Base-by-base conservation (phyloP, 2,329 filamentous ascomycete species). In the Didymella exigua region DNA sequence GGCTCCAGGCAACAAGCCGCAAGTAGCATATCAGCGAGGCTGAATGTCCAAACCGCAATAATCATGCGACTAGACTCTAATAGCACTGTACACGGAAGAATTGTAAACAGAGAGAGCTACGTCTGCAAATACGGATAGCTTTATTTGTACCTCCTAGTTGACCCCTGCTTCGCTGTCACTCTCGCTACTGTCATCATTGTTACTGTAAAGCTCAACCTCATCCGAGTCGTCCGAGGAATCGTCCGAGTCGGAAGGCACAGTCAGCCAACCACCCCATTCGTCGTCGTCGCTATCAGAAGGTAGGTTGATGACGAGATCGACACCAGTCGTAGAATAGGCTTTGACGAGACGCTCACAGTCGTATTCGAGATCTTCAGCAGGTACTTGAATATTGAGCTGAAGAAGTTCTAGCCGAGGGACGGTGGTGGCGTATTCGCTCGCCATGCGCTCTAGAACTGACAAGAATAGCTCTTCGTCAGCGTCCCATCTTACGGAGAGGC, bases 131-230 rank as follows among this genome's bases (percentile, higher is more conserved):
- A n/a, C n/a, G n/a, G n/a, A n/a, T n/a, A n/a, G n/a, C n/a, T n/a
- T n/a, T n/a, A n/a, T n/a, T n/a, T n/a, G n/a, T 26, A 26, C 9
- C 24, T 26, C 24, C 9, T 9, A 26, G 5, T 26, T 9, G 24
- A 5, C 13, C 27, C 8, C 30, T 16, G 9, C n/a, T 34, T 9
- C 31, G n/a, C 31, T 34, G 11, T 43, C 11, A 11, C 7, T 42
- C 13, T 54, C 45, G 7, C 37, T 34, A n/a, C 40, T 24, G n/a
- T 11, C n/a, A 8, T 18, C 19, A 24, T 34, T 31, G 16, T 40
- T 34, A 13, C 60, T 55, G 18, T 63, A 65, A 29, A 65, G 30
- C 23, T 61, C 50, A 16, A 61, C 53, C 14, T 65, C 62, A 40
- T 62, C 57, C 3, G 63, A 66, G 3, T 61, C 57, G 23, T 60